phyloP scores from a whole-genome alignment of 805 yeast genomes.

The Candida ficus region DNA sequence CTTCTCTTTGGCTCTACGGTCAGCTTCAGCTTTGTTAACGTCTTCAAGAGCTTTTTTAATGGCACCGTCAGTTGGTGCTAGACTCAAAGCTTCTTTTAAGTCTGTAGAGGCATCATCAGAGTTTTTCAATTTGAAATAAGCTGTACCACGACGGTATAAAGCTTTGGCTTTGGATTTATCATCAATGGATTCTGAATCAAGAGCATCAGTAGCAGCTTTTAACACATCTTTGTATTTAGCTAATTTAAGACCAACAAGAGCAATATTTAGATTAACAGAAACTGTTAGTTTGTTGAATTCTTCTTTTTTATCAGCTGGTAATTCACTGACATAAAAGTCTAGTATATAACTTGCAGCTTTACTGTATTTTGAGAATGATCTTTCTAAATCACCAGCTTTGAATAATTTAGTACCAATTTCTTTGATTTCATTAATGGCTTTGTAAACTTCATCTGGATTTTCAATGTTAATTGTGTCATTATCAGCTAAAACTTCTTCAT shows the following conservation, averaged over 20 bases:
- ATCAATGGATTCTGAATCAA: constrained; percentile 49
- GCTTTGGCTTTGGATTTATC: constrained; percentile 80
- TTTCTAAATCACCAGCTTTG: constrained; percentile 53
- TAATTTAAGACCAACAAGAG: constrained; percentile 67
- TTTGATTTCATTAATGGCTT: constrained; percentile 62
- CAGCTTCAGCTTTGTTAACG: constrained; percentile 46
- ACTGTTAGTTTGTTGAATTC: constrained; percentile 50
- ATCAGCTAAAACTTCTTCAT: constrained; percentile 71
- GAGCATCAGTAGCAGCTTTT: constrained; percentile 58
- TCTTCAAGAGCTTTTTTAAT: constrained; percentile 59
- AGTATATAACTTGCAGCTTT: constrained; percentile 68
- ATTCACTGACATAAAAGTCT: constrained; percentile 70
- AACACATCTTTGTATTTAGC: constrained; percentile 50
- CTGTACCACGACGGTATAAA: constrained; percentile 77
- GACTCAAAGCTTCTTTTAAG: constrained; percentile 57
- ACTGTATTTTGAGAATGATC: constrained; percentile 61
- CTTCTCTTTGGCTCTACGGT: constrained; percentile 62
- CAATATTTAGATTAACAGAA: constrained; percentile 64
- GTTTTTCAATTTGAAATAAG: constrained; percentile 56
- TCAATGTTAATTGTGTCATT: constrained; percentile 59
- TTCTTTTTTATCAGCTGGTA: constrained; percentile 48
- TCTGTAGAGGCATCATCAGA: constrained; percentile 65
- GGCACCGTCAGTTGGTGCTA: constrained; percentile 69
- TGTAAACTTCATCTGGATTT: constrained; percentile 60
- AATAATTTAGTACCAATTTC: constrained; percentile 72